Percentiles rank a stretch among this genome's conserved stretches.
Conservation (phyloP, 169 alveolate genomes). For the Plasmodium sp. region DNA sequence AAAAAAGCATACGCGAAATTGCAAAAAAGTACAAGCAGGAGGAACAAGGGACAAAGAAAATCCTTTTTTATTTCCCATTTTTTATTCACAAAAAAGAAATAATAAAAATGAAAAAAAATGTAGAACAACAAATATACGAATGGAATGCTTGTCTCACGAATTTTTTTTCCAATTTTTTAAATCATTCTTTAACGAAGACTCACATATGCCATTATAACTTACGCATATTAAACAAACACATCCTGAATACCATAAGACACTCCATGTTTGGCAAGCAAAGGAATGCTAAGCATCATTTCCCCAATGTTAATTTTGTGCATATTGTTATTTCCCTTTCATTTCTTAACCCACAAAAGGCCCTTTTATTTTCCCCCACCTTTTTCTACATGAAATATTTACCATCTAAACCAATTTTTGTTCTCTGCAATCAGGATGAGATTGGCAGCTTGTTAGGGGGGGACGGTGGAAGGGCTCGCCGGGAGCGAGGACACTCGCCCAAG, state of each 20-base stretch:
- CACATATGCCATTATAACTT: conserved; percentile 18
- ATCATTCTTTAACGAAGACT: conserved; percentile 10
- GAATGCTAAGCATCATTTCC: not conserved
- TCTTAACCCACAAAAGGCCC: conserved; percentile 5
- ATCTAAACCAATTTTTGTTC: conserved; percentile 5
- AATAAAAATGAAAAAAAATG: conserved; percentile 38
- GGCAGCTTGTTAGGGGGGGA: not conserved
- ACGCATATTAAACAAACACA: conserved; percentile 20
- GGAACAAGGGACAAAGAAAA: conserved; percentile 2
- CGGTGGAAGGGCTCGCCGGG: not conserved
- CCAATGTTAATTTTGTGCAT: conserved; percentile 31
- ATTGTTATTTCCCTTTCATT: conserved; percentile 18
- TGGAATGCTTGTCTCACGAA: conserved; percentile 54
- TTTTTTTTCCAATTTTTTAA: conserved; percentile 36
- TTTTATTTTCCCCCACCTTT: conserved; percentile 4
- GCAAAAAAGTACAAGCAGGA: not conserved
- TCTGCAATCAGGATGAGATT: not conserved
- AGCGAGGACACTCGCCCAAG: not conserved
- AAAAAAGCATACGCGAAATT: conserved; percentile 24
- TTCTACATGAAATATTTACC: conserved; percentile 23
- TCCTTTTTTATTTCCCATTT: conserved; percentile 34
- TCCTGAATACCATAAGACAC: conserved; percentile 17
- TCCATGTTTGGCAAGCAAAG: conserved; percentile 2
- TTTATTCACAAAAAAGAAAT: conserved; percentile 31
- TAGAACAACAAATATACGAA: conserved; percentile 24